Base-by-base conservation (phyloP, 805 yeast genomes). In the Millerago galiae region DNA sequence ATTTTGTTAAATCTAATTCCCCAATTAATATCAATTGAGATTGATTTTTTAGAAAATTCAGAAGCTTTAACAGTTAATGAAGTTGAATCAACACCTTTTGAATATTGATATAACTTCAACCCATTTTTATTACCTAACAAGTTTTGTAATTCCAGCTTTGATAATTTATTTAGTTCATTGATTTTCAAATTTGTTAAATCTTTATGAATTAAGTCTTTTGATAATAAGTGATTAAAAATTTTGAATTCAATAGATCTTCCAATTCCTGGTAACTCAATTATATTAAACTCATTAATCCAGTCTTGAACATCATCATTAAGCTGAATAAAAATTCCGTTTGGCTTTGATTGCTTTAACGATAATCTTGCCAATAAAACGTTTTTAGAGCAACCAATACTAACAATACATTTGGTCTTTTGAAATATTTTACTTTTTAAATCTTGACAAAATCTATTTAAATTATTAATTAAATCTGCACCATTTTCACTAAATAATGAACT, bases 1-100 rank as follows among this genome's bases (percentile, higher is more conserved):
- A 73, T 66, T 1, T 65, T 66, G 27, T 77, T 74, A 49, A 90
- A 83, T 37, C 98, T 58, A 1, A 91, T 84, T 0, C 96, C 98
- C 82, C 88, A 91, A 48, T 88, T 86, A 24, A 91, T 82, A 56
- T 91, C 98, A 4, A 89, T 83, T 0, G 95, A 87, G 0, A 91
- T 73, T 1, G 93, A 76, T 52, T 87, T 88, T 24, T 95, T 68
- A 11, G 75, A 70, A 15, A 79, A 68, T 40, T 64, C 77, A 13
- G 67, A 63, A 9, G 79, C 76, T 27, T 69, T 67, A n/a, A 81
- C 65, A 31, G 74, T 77, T 39, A 81, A 74, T 5, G 71, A 71
- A 0, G 83, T 75, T 36, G 67, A 63, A 60, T 91, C 97, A 10
- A 70, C 61, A 0, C 96, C 97, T 11, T 79, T 58, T 8, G 83